Conservation (phyloP, 352 stramenopile species). For the Globisporangium abappressorium region DNA sequence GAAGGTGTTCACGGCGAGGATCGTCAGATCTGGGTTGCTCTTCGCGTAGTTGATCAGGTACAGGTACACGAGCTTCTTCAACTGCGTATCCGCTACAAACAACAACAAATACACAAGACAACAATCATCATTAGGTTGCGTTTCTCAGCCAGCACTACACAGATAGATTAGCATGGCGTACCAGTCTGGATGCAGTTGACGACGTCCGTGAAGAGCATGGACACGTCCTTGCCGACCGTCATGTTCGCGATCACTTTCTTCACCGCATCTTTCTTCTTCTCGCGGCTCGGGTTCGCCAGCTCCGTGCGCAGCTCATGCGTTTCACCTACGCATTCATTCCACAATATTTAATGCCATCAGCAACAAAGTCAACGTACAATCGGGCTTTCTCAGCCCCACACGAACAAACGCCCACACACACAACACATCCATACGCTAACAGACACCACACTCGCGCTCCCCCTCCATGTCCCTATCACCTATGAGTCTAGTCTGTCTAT, state of each 20-base stretch:
- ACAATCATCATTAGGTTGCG: background rate
- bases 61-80: conserved; percentile 99
- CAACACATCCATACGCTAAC: background rate
- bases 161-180: conserved; percentile 14
- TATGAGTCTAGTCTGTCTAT: background rate
- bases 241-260: conserved; percentile 99
- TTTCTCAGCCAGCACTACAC: no score
- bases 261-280: conserved; percentile 98
- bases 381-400: background rate
- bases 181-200: conserved; percentile 99
- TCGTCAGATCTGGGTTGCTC: conserved; percentile 98
- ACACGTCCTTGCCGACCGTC: conserved; percentile 99
- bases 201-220: conserved; percentile 98
- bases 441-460: background rate
- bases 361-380: background rate
- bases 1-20: conserved; percentile 99
- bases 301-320: conserved; percentile 98
- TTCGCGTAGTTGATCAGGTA: conserved; percentile 99
- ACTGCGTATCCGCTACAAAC: conserved; percentile 91
- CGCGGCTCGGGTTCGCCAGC: conserved; percentile 94
- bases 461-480: background rate
- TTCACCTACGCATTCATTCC: conserved; percentile 53
- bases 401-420: background rate
- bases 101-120: conserved; percentile 5
- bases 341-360: background rate